Evolutionary conservation across 768 basidiomycete species (phyloP), one percentile per base, ranked within the genome.

Genomic region (Pleurotus ostreatus): DNA sequence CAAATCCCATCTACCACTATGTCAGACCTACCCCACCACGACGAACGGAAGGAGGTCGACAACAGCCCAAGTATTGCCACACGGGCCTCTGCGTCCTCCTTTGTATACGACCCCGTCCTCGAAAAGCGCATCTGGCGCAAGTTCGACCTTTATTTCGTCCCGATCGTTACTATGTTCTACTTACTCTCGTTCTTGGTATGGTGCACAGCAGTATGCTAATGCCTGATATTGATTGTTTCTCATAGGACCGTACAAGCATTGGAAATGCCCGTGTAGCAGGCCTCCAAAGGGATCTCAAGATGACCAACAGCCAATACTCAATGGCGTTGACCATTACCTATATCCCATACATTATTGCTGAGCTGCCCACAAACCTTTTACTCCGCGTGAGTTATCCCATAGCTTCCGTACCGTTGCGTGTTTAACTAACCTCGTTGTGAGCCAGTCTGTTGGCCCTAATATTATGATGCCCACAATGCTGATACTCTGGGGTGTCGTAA

Each of bases 201-300:
- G 67, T 6, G 34, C 20, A 7, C 40, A 2, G 34, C 48, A 8
- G 12, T 13, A 2, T 52, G 26, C n/a, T 12, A 16, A 11, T 46
- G 2, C 7, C 11, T 37, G 15, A 13, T 18, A 47, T 45, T 9
- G 43, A 46, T 25, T 40, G 20, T 41, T 23, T 20, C 53, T 2
- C 39, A n/a, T 59, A 79, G 78, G 79, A 81, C 60, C 73, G 81
- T 55, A 79, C 76, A 13, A 83, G 84, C 60, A 70, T 85, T 40
- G 77, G 76, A 25, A 85, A 85, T 58, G 84, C 83, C 43, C 74
- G 78, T n/a, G 74, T 84, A 4, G 84, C 83, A 8, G 84, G 84
- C 9, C 64, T 87, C 58, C 81, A 84, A 62, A 75, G 66, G n/a
- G 75, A 81, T 46, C 63, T 87, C 47, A 70, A 75, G 45, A 74